These are phyloP conservation scores for Corylus avellana DNA, from an alignment of 306 rosid genomes.

Conservation along the genomic window DNA sequence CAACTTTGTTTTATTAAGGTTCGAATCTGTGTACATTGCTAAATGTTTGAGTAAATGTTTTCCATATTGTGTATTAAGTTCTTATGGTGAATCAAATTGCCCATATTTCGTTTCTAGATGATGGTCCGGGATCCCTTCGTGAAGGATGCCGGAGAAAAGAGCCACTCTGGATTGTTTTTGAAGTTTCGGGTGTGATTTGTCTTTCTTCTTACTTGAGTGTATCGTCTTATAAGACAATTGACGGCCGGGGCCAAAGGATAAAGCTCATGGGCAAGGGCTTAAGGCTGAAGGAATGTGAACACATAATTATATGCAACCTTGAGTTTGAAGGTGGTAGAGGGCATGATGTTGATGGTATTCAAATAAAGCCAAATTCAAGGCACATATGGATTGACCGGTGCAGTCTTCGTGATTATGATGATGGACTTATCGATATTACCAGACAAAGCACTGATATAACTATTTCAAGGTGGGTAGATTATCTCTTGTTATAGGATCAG, in stretches of 20 bases:
- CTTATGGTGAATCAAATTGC: neutral
- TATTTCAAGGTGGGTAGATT: constrained; percentile 33
- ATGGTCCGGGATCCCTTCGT: constrained; percentile 80
- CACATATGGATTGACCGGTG: constrained; percentile 47
- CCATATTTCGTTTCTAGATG: constrained; percentile 44
- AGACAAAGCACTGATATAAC: constrained; percentile 43
- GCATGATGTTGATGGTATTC: constrained; percentile 45
- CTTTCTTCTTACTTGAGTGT: constrained; percentile 32
- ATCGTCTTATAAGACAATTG: constrained; percentile 41
- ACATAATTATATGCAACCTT: constrained; percentile 41
- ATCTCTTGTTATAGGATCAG: neutral
- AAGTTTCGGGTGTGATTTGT: constrained; percentile 58
- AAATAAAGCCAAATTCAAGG: constrained; percentile 40
- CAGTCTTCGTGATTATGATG: constrained; percentile 43
- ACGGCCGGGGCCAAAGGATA: constrained; percentile 39
- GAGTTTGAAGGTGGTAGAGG: constrained; percentile 45
- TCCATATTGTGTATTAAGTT: neutral
- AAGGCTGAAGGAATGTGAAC: constrained; percentile 45
- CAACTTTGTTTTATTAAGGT: neutral
- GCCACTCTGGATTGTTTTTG: constrained; percentile 77
- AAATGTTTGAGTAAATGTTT: neutral
- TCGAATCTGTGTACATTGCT: neutral
- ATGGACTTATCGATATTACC: constrained; percentile 44
- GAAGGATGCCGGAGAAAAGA: constrained; percentile 65
- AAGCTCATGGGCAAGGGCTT: constrained; percentile 40